Conservation (phyloP, 2,329 filamentous ascomycete species). For the Pseudogymnoascus sp. region DNA sequence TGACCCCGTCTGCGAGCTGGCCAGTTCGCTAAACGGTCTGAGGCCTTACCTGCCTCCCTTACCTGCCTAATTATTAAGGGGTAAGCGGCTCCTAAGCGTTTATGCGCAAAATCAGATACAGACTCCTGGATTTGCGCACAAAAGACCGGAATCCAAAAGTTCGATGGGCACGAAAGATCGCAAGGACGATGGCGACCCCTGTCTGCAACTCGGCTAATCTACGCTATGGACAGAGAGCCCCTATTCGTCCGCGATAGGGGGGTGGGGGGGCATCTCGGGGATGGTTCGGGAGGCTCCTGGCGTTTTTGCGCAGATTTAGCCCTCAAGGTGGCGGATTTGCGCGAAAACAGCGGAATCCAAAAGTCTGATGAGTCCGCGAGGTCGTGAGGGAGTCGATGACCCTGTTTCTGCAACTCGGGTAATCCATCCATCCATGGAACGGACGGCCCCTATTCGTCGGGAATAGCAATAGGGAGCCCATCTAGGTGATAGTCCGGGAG, state of each 20-base stretch:
- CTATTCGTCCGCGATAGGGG: too few species aligned
- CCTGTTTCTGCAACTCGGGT: not conserved
- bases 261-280: too few species aligned
- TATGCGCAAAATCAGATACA: not conserved
- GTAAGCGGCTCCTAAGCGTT: too few species aligned
- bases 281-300: too few species aligned
- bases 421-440: too few species aligned
- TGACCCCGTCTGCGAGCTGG: not conserved
- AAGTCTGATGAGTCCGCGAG: not conserved
- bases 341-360: not conserved
- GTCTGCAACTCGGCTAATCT: not conserved
- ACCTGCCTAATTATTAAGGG: too few species aligned
- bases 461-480: too few species aligned
- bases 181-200: not conserved
- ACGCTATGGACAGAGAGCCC: too few species aligned
- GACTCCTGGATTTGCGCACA: not conserved
- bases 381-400: not conserved
- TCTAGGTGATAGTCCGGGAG: too few species aligned
- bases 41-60: too few species aligned
- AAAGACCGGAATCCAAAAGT: not conserved
- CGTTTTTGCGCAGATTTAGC: not conserved
- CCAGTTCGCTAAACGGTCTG: not conserved
- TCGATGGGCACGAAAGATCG: not conserved
- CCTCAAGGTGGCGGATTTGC: not conserved
- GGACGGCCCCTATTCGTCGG: not conserved